A percentile compares a stretch with the other conserved stretches of the same genome.
These are phyloP conservation scores for Malassezia vespertilionis DNA, from an alignment of 1,284 basidiomycete species.

Conservation along the genomic window DNA sequence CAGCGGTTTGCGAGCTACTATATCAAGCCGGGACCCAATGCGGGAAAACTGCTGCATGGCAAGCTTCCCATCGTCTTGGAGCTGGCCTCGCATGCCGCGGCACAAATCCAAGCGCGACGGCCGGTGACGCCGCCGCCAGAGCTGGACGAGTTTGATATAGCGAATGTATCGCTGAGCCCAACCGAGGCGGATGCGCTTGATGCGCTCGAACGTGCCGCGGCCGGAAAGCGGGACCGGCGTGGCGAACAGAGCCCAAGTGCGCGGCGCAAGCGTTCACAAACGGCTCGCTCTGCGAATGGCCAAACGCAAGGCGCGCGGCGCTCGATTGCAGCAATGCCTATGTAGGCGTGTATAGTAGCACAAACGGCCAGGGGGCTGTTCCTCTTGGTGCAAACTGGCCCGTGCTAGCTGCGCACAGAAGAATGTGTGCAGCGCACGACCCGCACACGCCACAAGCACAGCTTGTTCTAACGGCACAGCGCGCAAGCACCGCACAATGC, in stretches of 20 bases:
- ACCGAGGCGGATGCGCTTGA: background rate
- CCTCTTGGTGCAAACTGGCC: too few relatives aligned
- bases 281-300: too few relatives aligned
- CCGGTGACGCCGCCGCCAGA: background rate
- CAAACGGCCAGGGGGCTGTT: too few relatives aligned
- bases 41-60: constrained; percentile 4
- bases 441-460: too few relatives aligned
- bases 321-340: constrained; percentile 13
- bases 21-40: constrained; percentile 1
- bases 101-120: background rate
- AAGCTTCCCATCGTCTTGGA: constrained; percentile 1
- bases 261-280: background rate
- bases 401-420: too few relatives aligned
- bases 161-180: constrained; percentile 11
- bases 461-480: too few relatives aligned
- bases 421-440: too few relatives aligned
- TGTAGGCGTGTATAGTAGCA: too few relatives aligned
- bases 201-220: background rate
- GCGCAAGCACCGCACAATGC: too few relatives aligned
- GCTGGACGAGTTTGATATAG: constrained; percentile 11
- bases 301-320: background rate
- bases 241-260: background rate
- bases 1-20: constrained; percentile 17
- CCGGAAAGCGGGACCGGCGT: background rate
- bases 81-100: background rate